phyloP scores from a whole-genome alignment of 2,329 filamentous ascomycete genomes.

The Pyrenophora graminea region DNA sequence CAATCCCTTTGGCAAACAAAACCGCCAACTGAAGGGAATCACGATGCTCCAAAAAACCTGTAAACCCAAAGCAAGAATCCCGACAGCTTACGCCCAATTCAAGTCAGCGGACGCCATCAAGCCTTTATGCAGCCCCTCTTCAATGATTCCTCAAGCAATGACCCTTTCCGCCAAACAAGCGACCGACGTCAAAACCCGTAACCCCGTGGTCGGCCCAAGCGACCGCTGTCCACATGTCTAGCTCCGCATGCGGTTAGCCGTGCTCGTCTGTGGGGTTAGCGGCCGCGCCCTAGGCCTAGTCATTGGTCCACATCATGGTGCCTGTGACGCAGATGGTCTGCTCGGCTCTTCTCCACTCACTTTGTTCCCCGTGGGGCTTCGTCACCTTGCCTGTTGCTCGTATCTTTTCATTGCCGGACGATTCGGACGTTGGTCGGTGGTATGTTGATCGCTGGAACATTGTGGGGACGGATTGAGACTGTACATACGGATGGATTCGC shows the following conservation, averaged over 20 bases:
- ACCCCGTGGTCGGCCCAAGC: conserved; percentile 4
- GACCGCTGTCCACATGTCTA: conserved; percentile 3
- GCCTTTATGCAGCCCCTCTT: conserved; percentile 1
- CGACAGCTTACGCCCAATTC: background rate
- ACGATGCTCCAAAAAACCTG: background rate
- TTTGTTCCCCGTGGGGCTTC: background rate
- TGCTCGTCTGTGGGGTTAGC: conserved; percentile 1
- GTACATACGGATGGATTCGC: no score
- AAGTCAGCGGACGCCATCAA: background rate
- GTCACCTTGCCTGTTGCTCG: background rate
- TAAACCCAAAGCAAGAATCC: background rate
- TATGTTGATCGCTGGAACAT: no score
- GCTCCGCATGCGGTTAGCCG: background rate
- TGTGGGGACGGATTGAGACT: no score
- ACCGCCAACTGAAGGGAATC: background rate
- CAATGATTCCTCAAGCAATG: background rate
- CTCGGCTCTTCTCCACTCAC: background rate
- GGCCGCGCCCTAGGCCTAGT: conserved; percentile 1
- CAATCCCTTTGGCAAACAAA: background rate
- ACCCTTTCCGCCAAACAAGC: background rate
- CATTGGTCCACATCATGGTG: conserved; percentile 8
- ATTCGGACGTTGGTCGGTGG: no score
- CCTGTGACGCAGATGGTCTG: conserved; percentile 7
- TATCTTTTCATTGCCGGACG: background rate
- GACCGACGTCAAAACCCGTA: conserved; percentile 6